Percentiles rank a stretch among this genome's conserved stretches.
Evolutionary conservation across 1,284 basidiomycete genomes (phyloP).

Genomic region (Puccinia sorghi): DNA sequence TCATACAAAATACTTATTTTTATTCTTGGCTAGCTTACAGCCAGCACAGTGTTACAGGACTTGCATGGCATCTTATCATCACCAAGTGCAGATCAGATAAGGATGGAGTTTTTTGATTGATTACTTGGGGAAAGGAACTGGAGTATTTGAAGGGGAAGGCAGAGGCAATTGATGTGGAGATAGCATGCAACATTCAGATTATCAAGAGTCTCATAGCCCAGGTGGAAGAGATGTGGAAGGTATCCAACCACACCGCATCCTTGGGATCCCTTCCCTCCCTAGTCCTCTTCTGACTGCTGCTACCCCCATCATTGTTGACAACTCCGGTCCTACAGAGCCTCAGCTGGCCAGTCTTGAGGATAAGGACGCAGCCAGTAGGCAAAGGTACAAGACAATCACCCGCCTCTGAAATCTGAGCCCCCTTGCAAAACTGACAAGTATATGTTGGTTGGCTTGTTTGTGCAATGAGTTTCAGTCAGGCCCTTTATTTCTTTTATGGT

Average conservation of each 20-base stretch:
- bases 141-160: slow-evolving; percentile 59
- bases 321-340: not conserved
- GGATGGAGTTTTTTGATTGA: slow-evolving; percentile 50
- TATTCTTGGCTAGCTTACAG: slow-evolving; percentile 59
- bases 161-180: slow-evolving; percentile 61
- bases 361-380: not conserved
- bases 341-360: slow-evolving; percentile 3
- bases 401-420: not conserved
- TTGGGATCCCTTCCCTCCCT: not conserved
- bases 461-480: slow-evolving; percentile 69
- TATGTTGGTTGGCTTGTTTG: slow-evolving; percentile 90
- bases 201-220: slow-evolving; percentile 67
- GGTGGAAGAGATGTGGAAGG: slow-evolving; percentile 76
- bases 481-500: not conserved
- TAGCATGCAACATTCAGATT: slow-evolving; percentile 66
- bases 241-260: slow-evolving; percentile 52
- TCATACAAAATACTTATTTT: not conserved
- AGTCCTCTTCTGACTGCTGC: not conserved
- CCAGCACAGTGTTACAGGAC: slow-evolving; percentile 65
- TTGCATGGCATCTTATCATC: slow-evolving; percentile 35
- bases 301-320: not conserved
- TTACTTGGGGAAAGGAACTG: slow-evolving; percentile 60
- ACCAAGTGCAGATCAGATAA: slow-evolving; percentile 39
- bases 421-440: slow-evolving; percentile 65
- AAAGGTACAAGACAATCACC: too few relatives aligned